phyloP scores from a whole-genome alignment of 345 rosid species.

The Psidium guajava region DNA sequence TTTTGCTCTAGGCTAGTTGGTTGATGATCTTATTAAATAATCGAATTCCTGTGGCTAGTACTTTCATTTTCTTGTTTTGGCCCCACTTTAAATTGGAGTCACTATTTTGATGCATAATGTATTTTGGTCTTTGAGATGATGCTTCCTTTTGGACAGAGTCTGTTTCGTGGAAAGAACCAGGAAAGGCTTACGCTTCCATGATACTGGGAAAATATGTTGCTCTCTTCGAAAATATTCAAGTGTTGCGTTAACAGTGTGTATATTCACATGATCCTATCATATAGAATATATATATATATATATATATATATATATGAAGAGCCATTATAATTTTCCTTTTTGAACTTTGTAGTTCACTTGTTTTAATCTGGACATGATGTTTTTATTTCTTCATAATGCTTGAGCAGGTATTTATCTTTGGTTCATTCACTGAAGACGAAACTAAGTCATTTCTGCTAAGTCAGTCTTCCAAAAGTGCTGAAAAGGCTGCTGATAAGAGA shows the following conservation, averaged over 20 bases:
- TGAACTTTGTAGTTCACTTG: neutral
- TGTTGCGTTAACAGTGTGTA: neutral
- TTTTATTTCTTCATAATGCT: neutral
- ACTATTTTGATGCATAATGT: neutral
- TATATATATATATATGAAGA: neutral
- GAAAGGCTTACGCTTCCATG: neutral
- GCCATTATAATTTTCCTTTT: neutral
- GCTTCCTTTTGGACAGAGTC: neutral
- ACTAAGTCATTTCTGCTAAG: slow-evolving; percentile 44
- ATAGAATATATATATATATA: neutral
- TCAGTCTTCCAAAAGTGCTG: slow-evolving; percentile 26
- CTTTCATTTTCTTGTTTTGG: neutral
- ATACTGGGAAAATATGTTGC: neutral
- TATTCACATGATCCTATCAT: neutral
- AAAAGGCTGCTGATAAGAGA: slow-evolving; percentile 27
- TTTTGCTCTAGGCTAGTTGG: neutral
- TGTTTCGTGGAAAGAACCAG: neutral
- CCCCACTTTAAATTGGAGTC: neutral
- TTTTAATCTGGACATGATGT: neutral
- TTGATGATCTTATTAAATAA: neutral
- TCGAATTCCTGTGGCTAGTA: neutral
- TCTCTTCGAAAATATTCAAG: neutral
- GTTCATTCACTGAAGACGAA: slow-evolving; percentile 90
- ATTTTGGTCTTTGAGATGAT: neutral
- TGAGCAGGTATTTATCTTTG: slow-evolving; percentile 55